Evolutionary conservation across 495 filamentous ascomycete species (phyloP).

Genomic region (Penicillium pancosmium): DNA sequence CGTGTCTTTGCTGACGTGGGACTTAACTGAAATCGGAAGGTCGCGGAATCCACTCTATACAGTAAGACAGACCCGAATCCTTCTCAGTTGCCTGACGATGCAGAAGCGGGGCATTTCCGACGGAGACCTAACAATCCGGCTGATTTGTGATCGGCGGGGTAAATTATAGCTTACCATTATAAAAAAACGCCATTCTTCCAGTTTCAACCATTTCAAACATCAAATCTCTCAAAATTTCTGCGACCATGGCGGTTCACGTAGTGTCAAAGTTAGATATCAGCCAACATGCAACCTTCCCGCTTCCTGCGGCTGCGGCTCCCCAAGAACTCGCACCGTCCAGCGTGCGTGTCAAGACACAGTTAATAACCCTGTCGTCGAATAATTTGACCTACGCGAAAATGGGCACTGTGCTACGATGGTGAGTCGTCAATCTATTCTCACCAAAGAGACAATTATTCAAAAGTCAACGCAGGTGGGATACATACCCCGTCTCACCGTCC

Average conservation of each 20-base stretch:
- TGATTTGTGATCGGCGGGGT: neutral
- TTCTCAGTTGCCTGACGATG: neutral
- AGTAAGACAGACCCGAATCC: too few species aligned
- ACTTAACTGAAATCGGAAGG: too few species aligned
- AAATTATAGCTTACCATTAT: neutral
- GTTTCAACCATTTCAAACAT: too few species aligned
- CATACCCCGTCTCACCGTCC: constrained; percentile 37
- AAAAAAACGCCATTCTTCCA: neutral
- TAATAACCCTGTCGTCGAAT: constrained; percentile 56
- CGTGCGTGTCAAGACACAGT: constrained; percentile 45
- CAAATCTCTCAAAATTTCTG: neutral
- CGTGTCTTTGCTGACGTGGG: too few species aligned
- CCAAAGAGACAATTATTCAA: neutral
- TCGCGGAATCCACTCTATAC: too few species aligned
- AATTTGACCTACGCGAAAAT: constrained; percentile 57
- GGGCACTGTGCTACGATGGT: constrained; percentile 53
- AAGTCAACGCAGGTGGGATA: constrained; percentile 31
- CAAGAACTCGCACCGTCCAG: constrained; percentile 20
- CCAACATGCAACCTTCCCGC: constrained; percentile 21
- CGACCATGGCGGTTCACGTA: constrained; percentile 25
- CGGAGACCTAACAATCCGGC: neutral
- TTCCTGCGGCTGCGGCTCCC: neutral
- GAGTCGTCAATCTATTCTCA: constrained; percentile 2
- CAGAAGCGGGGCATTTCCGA: neutral
- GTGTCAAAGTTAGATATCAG: constrained; percentile 29